Conservation (phyloP, 2,329 filamentous ascomycete species). For the Lasiodiplodia hormozganensis region DNA sequence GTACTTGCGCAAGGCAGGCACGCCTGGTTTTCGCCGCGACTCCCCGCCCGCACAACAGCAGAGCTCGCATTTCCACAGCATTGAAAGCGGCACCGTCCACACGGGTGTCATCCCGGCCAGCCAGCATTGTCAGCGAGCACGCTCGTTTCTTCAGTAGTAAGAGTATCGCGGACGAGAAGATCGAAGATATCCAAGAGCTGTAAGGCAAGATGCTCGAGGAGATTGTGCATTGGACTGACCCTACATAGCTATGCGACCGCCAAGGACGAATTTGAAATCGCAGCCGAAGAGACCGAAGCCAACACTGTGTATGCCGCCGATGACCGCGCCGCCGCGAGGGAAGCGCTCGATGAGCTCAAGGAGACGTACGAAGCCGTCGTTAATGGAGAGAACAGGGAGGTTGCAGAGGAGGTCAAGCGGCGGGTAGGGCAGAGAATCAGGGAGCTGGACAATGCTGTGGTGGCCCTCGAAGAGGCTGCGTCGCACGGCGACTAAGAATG, state of each 20-base stretch:
- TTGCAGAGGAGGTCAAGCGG: conserved; percentile 59
- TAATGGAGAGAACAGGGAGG: conserved; percentile 48
- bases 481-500: conserved; percentile 22
- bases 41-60: conserved; percentile 21
- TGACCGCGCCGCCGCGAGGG: conserved; percentile 60
- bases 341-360: conserved; percentile 59
- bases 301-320: conserved; percentile 63
- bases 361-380: conserved; percentile 54
- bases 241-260: conserved; percentile 41
- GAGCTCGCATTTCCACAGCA: background rate
- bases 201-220: conserved; percentile 27
- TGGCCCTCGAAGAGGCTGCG: conserved; percentile 59
- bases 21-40: conserved; percentile 5
- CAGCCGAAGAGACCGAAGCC: conserved; percentile 60
- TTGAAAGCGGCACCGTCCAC: conserved; percentile 2
- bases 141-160: conserved; percentile 24
- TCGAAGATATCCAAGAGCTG: conserved; percentile 46
- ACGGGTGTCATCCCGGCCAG: conserved; percentile 3
- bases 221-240: conserved; percentile 1
- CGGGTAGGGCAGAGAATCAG: conserved; percentile 59
- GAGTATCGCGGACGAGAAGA: conserved; percentile 36
- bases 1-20: conserved; percentile 6
- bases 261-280: conserved; percentile 57
- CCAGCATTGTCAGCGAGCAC: conserved; percentile 14
- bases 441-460: conserved; percentile 61